A percentile compares a stretch with the other conserved stretches of the same genome.
Conservation (phyloP, 495 filamentous ascomycete species). For the Durotheca rogersii region DNA sequence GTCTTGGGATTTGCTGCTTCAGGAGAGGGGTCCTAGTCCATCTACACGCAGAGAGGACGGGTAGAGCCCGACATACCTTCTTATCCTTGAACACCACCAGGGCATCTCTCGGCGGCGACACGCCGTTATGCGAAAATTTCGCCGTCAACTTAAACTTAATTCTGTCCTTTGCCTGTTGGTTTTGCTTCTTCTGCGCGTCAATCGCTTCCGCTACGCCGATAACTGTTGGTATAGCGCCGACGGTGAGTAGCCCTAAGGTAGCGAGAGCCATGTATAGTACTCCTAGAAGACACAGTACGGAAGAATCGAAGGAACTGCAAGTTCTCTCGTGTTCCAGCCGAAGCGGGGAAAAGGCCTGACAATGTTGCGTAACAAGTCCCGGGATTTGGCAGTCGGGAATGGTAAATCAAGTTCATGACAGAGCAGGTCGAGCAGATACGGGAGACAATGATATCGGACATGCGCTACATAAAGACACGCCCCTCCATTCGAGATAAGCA, state of each 20-base stretch:
- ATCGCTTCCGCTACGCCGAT: constrained; percentile 53
- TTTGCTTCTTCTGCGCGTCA: constrained; percentile 52
- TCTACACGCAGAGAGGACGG: neutral
- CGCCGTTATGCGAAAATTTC: constrained; percentile 45
- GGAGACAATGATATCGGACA: constrained; percentile 18
- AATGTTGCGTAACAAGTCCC: constrained; percentile 4
- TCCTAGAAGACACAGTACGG: constrained; percentile 14
- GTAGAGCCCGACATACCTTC: constrained; percentile 37
- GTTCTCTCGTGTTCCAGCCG: constrained; percentile 17
- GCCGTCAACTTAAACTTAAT: constrained; percentile 51
- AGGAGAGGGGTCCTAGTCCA: neutral
- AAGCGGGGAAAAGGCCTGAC: constrained; percentile 2
- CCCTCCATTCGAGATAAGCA: constrained; percentile 1
- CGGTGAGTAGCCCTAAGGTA: constrained; percentile 46
- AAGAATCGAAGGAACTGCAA: constrained; percentile 10
- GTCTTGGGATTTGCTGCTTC: constrained; percentile 11
- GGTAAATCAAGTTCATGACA: constrained; percentile 25
- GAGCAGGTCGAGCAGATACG: neutral
- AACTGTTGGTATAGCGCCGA: constrained; percentile 51
- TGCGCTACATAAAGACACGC: constrained; percentile 5
- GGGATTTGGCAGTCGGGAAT: constrained; percentile 5
- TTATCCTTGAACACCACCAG: constrained; percentile 46
- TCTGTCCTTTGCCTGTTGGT: constrained; percentile 52
- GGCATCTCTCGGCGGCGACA: constrained; percentile 38
- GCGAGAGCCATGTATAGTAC: constrained; percentile 32